These are phyloP conservation scores for Tetrahymena thermophila DNA, from an alignment of 73 alveolate genomes.

Conservation along the genomic window DNA sequence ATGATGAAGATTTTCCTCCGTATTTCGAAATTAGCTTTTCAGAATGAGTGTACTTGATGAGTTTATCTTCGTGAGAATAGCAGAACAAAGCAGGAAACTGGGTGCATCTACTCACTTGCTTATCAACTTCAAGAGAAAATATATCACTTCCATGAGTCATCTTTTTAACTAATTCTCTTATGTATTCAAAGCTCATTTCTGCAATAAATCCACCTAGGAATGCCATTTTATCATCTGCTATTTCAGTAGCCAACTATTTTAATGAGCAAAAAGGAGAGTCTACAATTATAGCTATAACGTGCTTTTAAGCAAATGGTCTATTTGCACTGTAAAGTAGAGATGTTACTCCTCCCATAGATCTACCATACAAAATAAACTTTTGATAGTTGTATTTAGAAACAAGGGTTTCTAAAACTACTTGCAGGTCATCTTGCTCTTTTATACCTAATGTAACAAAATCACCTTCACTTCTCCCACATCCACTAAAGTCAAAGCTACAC, in stretches of 20 bases:
- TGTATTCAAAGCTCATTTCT: not conserved
- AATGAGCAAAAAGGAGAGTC: not conserved
- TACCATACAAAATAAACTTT: constrained; percentile 85
- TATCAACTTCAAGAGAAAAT: not conserved
- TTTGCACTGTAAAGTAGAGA: constrained; percentile 43
- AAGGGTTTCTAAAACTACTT: constrained; percentile 64
- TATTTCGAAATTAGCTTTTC: not conserved
- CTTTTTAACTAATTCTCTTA: not conserved
- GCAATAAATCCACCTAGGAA: not conserved
- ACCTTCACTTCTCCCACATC: constrained; percentile 90
- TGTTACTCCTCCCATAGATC: constrained; percentile 98
- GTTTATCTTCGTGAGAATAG: not conserved
- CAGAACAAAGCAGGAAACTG: not conserved
- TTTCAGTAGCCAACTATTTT: not conserved
- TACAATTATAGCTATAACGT: not conserved
- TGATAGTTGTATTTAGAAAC: constrained; percentile 43
- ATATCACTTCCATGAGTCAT: not conserved
- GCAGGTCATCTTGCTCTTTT: constrained; percentile 77
- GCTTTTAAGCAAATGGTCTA: not conserved
- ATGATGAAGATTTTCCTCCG: not conserved
- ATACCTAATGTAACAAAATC: constrained; percentile 83
- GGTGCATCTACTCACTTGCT: not conserved
- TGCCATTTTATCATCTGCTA: not conserved
- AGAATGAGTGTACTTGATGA: not conserved
- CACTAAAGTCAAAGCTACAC: constrained; percentile 85